Percentiles rank a stretch among this genome's conserved stretches.
These are phyloP conservation scores for Imleria badia DNA, from an alignment of 768 basidiomycete species.

Conservation along the genomic window DNA sequence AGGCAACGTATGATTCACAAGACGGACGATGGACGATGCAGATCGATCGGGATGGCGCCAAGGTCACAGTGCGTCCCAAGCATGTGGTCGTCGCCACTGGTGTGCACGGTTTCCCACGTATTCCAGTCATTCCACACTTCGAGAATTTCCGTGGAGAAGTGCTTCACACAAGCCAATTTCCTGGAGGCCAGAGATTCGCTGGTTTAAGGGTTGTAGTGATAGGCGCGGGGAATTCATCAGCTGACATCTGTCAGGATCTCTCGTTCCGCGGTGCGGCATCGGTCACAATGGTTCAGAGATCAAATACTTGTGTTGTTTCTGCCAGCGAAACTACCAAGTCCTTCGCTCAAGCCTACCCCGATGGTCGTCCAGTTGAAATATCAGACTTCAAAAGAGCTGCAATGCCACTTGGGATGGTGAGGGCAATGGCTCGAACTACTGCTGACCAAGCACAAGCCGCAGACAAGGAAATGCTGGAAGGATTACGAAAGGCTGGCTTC, in stretches of 20 bases:
- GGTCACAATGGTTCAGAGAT: constrained; percentile 2
- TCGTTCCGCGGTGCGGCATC: constrained; percentile 3
- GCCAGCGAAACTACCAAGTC: background rate
- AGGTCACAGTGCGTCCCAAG: background rate
- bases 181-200: constrained; percentile 26
- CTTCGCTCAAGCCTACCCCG: background rate
- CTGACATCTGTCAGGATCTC: constrained; percentile 8
- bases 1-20: background rate
- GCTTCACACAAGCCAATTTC: constrained; percentile 4
- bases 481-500: constrained; percentile 4
- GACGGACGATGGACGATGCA: constrained; percentile 3
- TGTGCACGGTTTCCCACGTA: background rate
- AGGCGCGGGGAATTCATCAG: background rate
- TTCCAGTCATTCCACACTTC: background rate
- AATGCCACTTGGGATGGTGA: background rate
- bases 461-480: constrained; percentile 4
- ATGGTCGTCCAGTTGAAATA: background rate
- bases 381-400: constrained; percentile 5
- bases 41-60: background rate
- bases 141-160: constrained; percentile 6
- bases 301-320: constrained; percentile 5
- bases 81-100: constrained; percentile 5
- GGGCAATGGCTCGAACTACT: background rate
- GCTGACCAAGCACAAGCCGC: background rate
- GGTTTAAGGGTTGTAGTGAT: constrained; percentile 21